Evolutionary conservation across 1,284 basidiomycete species (phyloP), one percentile per base, ranked within the genome.

Genomic region (Rhodotorula glutinis): DNA sequence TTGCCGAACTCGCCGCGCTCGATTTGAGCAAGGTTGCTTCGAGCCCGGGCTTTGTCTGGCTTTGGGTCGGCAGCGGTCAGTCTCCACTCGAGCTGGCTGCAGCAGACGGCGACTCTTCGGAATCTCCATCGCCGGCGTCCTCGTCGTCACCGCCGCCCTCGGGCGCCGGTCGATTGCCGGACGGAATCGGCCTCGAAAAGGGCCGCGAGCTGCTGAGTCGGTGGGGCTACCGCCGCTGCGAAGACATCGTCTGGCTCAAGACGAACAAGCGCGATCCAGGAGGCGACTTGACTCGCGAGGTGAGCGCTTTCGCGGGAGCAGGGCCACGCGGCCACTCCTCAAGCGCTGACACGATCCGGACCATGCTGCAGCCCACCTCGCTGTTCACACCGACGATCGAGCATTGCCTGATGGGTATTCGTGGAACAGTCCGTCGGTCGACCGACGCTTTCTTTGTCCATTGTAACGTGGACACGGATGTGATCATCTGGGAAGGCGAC

Each of bases 391-490:
- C 90, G 46, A 93, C 92, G 59, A 93, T 95, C 77, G 91, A 97
- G 76, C 95, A 98, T 77, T 98, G 94, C 79, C 81, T 98, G 53
- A 97, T 98, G 85, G 96, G 96, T n/a, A 98, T 99, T 73, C 86
- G 91, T 44, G 95, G 95, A 2, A 98, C 95, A 1, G 95, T 99
- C 4, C 86, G 94, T 23, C 84, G 95, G 33, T 93, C 91, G 27
- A 92, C 89, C 2, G 95, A 99, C 78, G 88, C 86, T 65, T 89
- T 91, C 86, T 71, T 98, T 78, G 94, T 97, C 0, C 94, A 98
- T 79, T 98, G 95, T 79, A 99, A 99, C 79, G 88, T 98, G 71
- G 93, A 98, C 78, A 98, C 94, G 40, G 95, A 98, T 79, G 91
- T 98, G 8, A 89, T 98, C 70, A 86, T 98, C 23, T 98, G 93